These are phyloP conservation scores for Phytophthora vignae DNA, from an alignment of 352 stramenopile species.

Conservation along the genomic window DNA sequence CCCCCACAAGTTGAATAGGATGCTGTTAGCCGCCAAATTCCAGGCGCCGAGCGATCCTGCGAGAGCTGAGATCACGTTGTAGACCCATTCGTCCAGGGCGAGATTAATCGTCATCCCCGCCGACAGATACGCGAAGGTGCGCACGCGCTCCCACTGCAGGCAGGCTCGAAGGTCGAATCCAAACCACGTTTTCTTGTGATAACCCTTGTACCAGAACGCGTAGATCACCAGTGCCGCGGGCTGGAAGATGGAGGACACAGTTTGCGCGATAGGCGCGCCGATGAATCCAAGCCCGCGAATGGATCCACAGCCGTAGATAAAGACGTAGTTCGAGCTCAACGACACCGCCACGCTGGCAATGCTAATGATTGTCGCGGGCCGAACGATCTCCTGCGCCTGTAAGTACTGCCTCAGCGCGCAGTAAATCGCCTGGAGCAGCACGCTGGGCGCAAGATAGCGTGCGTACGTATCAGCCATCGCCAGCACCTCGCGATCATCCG, in stretches of 20 bases:
- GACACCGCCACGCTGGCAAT: constrained; percentile 72
- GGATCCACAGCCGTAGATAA: constrained; percentile 81
- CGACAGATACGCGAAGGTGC: constrained; percentile 69
- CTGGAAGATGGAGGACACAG: constrained; percentile 77
- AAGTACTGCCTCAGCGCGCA: constrained; percentile 82
- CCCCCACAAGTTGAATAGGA: constrained; percentile 86
- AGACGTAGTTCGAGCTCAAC: constrained; percentile 73
- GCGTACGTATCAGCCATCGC: constrained; percentile 72
- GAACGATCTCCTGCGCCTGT: constrained; percentile 82
- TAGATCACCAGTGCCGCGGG: constrained; percentile 72
- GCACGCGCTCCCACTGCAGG: constrained; percentile 71
- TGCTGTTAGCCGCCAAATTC: constrained; percentile 80
- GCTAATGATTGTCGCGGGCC: constrained; percentile 82
- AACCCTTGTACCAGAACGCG: constrained; percentile 81
- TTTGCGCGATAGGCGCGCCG: constrained; percentile 77
- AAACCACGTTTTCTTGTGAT: constrained; percentile 84
- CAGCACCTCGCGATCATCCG: constrained; percentile 70
- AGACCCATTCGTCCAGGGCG: constrained; percentile 82
- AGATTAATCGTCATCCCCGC: constrained; percentile 84
- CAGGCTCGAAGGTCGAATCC: constrained; percentile 64
- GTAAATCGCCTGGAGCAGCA: constrained; percentile 78
- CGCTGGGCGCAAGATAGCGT: constrained; percentile 60
- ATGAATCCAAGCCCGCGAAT: constrained; percentile 74
- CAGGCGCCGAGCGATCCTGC: constrained; percentile 66
- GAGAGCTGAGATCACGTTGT: constrained; percentile 79